Percentiles rank a stretch among this genome's conserved stretches.
Evolutionary conservation across 106 monocot genomes (phyloP).

Genomic region (Vanilla planifolia): DNA sequence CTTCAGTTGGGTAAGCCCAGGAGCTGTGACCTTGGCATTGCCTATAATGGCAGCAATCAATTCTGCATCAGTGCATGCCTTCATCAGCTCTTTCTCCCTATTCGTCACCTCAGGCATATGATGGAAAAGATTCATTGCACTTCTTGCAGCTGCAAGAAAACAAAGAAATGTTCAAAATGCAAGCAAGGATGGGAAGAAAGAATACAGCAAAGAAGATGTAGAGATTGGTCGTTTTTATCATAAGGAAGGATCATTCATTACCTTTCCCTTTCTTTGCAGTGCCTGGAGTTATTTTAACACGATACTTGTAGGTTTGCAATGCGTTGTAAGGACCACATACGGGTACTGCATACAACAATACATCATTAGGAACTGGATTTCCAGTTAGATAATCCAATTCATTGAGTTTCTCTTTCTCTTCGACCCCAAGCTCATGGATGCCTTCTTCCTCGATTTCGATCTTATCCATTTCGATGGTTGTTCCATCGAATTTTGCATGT

Average conservation of each 20-base stretch:
- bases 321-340: conserved; percentile 96
- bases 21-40: conserved; percentile 89
- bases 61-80: conserved; percentile 94
- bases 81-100: conserved; percentile 90
- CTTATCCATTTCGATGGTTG: conserved; percentile 38
- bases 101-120: conserved; percentile 63
- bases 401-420: conserved; percentile 72
- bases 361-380: conserved; percentile 77
- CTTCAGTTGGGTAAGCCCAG: conserved; percentile 87
- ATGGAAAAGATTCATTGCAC: conserved; percentile 81
- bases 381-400: conserved; percentile 90
- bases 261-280: conserved; percentile 97
- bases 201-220: background rate
- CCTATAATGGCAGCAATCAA: conserved; percentile 88
- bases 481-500: conserved; percentile 3
- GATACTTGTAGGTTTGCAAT: conserved; percentile 87
- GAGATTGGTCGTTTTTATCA: background rate
- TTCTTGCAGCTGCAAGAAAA: conserved; percentile 69
- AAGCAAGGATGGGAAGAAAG: background rate
- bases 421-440: conserved; percentile 68
- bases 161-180: background rate
- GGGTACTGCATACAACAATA: conserved; percentile 90
- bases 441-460: conserved; percentile 66
- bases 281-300: conserved; percentile 96
- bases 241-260: too few species aligned